Evolutionary conservation across 2,329 filamentous ascomycete genomes (phyloP), one percentile per base, ranked within the genome.

Genomic region (Eurotiales sp.): DNA sequence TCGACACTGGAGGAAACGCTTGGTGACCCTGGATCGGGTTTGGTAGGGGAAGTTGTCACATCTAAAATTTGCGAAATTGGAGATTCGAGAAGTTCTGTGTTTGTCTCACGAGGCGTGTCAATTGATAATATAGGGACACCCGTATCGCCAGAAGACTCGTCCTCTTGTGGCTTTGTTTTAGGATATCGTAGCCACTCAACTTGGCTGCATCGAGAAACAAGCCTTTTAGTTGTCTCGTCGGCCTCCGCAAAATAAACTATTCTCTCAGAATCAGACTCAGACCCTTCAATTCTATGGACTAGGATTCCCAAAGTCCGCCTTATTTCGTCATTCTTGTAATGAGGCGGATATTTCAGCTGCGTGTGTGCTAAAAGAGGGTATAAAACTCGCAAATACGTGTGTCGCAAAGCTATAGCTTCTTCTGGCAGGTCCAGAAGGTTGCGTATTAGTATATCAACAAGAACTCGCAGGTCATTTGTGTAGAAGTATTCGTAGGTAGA

Each of bases 401-500:
- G 93, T 32, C 92, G 83, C 52, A 99, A 75, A 2, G 82, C 74
- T 12, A 67, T 61, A 10, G 77, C 84, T 65, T 96, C 92, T 62
- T 92, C 86, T 0, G 95, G 93, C 8, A 99, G 77, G 66, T 99
- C 93, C 62, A 97, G 84, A n/a, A 99, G 77, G 63, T 99, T 99
- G 39, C 93, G 88, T 55, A 99, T 89, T 53, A 99, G 90, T 57
- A 99, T 93, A 64, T 99, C 93, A 42, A 97, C 79, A 14, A 99
- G 81, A 4, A 99, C 93, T 53, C 90, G 88, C 25, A 99, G 78
- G 64, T 99, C 93, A 66, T 99, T 99, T 23, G 90, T 96, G 70
- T 97, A 99, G 66, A 99, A 99, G 71, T 97, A 99, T 72, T 99
- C 93, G 68, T 93, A 90, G 0, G 93, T 99, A 14, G 87, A 82